Evolutionary conservation across 345 rosid genomes (phyloP).

Genomic region (Adansonia digitata): DNA sequence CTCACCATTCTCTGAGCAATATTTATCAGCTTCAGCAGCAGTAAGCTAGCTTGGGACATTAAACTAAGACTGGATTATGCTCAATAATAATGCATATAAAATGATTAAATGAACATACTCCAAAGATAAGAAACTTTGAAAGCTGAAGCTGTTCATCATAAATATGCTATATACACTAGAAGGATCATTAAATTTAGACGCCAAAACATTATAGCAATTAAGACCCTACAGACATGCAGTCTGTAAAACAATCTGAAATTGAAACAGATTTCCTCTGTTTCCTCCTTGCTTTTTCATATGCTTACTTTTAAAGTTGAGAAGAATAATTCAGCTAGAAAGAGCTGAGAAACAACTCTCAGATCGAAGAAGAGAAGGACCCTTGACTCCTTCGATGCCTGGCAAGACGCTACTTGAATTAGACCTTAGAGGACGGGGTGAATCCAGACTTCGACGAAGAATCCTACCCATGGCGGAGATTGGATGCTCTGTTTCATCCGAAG

Average conservation of each 20-base stretch:
- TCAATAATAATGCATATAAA: neutral
- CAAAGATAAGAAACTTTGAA: neutral
- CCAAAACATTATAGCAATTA: neutral
- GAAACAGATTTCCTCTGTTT: conserved; percentile 24
- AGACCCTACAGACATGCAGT: neutral
- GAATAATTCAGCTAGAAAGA: conserved; percentile 36
- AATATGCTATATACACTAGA: neutral
- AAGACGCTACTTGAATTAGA: conserved; percentile 41
- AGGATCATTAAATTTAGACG: neutral
- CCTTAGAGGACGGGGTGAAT: conserved; percentile 37
- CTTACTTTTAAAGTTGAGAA: conserved; percentile 13
- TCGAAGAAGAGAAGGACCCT: conserved; percentile 33
- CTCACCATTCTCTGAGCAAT: neutral
- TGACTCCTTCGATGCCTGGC: conserved; percentile 34
- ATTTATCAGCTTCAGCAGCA: neutral
- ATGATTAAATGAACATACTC: neutral
- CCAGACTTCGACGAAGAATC: conserved; percentile 57
- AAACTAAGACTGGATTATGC: neutral
- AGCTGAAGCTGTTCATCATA: neutral
- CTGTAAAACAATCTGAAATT: neutral
- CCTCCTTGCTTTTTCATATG: neutral
- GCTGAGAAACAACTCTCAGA: conserved; percentile 60
- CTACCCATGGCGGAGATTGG: conserved; percentile 64
- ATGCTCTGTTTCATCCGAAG: conserved; percentile 40
- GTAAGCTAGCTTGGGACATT: neutral